A percentile compares a stretch with the other conserved stretches of the same genome.
phyloP scores from a whole-genome alignment of 2,329 filamentous ascomycete genomes.

The Monosporascus sp. region DNA sequence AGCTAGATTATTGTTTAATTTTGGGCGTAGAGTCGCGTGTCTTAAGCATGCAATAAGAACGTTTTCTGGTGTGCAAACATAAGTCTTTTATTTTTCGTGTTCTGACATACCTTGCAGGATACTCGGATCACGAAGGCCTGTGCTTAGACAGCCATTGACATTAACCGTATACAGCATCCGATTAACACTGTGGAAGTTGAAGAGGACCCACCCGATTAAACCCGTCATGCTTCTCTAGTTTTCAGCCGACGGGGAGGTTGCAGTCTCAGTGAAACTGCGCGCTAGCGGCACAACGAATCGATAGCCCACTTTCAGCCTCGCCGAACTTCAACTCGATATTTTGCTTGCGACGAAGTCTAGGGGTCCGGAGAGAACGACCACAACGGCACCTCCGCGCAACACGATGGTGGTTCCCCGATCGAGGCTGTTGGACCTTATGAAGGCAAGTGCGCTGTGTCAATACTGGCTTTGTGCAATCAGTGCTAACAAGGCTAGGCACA shows the following conservation, averaged over 20 bases:
- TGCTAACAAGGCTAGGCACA: constrained; percentile 55
- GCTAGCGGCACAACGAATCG: not conserved
- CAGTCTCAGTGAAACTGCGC: not conserved
- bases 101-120: no score
- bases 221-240: not conserved
- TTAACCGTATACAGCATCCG: not conserved
- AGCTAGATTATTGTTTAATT: no score
- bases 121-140: no score
- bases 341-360: not conserved
- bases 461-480: constrained; percentile 6
- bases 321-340: not conserved
- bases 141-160: not conserved
- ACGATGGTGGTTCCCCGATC: constrained; percentile 60
- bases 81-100: no score
- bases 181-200: not conserved
- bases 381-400: constrained; percentile 21
- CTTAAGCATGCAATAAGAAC: not conserved
- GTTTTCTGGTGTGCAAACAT: constrained; percentile 1
- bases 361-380: not conserved
- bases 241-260: not conserved
- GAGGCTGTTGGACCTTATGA: constrained; percentile 68
- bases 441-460: constrained; percentile 47
- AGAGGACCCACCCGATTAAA: not conserved
- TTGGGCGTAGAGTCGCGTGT: not conserved
- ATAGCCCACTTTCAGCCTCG: not conserved